Percentiles rank a stretch among this genome's conserved stretches.
These are phyloP conservation scores for Lolium rigidum DNA, from an alignment of 176 grass and related monocot species.

Conservation along the genomic window DNA sequence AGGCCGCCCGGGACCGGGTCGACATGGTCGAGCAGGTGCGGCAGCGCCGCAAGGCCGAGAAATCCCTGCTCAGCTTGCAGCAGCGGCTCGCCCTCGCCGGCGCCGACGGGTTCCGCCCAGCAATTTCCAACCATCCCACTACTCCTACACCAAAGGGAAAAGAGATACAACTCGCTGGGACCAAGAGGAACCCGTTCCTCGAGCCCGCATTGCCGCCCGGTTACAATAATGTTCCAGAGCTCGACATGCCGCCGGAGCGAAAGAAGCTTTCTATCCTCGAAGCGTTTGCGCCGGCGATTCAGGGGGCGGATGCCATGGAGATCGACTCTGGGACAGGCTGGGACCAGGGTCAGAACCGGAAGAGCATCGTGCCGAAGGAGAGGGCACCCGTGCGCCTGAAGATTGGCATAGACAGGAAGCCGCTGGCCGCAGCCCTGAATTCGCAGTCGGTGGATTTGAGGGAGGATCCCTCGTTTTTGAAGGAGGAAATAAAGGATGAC, in stretches of 20 bases:
- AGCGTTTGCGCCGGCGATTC: conserved; percentile 73
- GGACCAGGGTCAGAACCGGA: conserved; percentile 48
- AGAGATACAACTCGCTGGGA: conserved; percentile 51
- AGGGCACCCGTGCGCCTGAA: conserved; percentile 68
- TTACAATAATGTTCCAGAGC: conserved; percentile 64
- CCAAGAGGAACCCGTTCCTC: conserved; percentile 75
- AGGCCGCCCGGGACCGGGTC: conserved; percentile 42
- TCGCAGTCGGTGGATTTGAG: conserved; percentile 52
- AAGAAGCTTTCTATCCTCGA: conserved; percentile 70
- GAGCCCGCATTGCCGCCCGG: conserved; percentile 54
- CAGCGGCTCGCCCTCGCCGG: conserved; percentile 57
- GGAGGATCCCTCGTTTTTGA: conserved; percentile 65
- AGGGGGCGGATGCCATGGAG: conserved; percentile 52
- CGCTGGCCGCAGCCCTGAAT: conserved; percentile 24
- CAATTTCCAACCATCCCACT: background rate
- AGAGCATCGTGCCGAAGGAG: conserved; percentile 57
- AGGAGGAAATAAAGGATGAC: conserved; percentile 78
- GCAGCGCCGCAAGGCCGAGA: conserved; percentile 79
- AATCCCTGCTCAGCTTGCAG: conserved; percentile 78
- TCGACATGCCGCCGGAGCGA: conserved; percentile 45
- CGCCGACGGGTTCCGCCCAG: conserved; percentile 45
- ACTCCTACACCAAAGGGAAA: conserved; percentile 54
- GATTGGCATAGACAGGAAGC: conserved; percentile 62
- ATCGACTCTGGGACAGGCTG: conserved; percentile 43
- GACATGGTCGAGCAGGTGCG: conserved; percentile 64